Conservation (phyloP, 768 basidiomycete genomes). For the Termitomyces sp. region DNA sequence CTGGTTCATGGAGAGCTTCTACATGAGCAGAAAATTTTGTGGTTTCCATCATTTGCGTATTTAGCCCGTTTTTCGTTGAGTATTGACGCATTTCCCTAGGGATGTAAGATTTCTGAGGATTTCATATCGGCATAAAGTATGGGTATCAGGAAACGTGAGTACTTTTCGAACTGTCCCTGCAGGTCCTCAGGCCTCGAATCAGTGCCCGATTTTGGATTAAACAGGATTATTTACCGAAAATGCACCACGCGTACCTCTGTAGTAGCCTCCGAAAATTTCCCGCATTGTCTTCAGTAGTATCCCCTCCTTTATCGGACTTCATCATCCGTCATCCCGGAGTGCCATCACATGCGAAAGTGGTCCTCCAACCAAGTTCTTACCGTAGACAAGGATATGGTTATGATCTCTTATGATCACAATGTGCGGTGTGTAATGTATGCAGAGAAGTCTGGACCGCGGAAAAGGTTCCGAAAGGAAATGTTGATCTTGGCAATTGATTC, state of each 20-base stretch:
- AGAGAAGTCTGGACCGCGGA: no score
- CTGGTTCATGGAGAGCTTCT: background rate
- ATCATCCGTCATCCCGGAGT: background rate
- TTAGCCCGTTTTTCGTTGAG: no score
- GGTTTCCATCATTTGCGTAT: background rate
- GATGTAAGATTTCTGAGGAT: no score
- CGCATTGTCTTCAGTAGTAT: conserved; percentile 4
- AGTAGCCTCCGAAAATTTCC: conserved; percentile 15
- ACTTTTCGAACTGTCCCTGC: no score
- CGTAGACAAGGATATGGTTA: no score
- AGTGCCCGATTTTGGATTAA: conserved; percentile 6
- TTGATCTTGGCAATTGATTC: no score
- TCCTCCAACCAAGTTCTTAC: background rate
- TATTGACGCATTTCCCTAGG: no score
- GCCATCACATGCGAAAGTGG: no score
- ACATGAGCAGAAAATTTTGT: no score
- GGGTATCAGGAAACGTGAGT: conserved; percentile 4
- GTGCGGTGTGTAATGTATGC: no score
- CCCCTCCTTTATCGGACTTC: background rate
- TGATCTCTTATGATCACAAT: no score
- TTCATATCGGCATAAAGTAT: background rate
- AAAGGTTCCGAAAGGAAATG: no score
- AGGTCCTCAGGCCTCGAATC: background rate
- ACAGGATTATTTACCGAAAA: conserved; percentile 8
- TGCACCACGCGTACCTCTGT: conserved; percentile 6